Base-by-base conservation (phyloP, 2,329 filamentous ascomycete genomes). In the Neocatenulostroma microsporum region DNA sequence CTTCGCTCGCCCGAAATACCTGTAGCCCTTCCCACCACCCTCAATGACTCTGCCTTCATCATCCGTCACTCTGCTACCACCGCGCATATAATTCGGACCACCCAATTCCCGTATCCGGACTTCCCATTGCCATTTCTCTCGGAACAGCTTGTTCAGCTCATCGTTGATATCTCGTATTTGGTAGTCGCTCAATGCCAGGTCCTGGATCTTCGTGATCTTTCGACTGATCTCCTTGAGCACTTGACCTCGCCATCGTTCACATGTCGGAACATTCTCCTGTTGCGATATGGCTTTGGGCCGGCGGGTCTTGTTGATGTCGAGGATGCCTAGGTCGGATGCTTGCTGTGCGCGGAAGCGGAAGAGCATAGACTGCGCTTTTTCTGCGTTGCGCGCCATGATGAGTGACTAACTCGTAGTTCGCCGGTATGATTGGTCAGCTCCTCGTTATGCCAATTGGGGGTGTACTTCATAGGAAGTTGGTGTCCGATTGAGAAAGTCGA, bases 281-380 rank as follows among this genome's bases (percentile, higher is more conserved):
- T 86, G 79, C 30, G 86, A 93, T 62, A 96, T 95, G 47, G 82
- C 76, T 64, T 89, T 93, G 35, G 91, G 91, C 2, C 91, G 86
- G 9, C 88, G 84, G 7, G 86, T 82, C 44, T 88, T 84, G 41
- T 86, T 84, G 19, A 83, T 83, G 69, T 96, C 89, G 65, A 98
- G 84, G 63, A 96, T 95, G 57, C 89, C 89, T 31, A 95, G 76
- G 67, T 95, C 88, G 47, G 87, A 86, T 49, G 89, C 89, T 76
- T 96, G 91, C 54, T 89, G 84, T 58, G 94, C 91, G 62, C 91
- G 86, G 73, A 98, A 98, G 73, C 91, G 89, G 71, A 95, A 98
- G 64, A 98, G 89, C 89, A 98, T 98, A 31, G 88, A 95, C 72
- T 98, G 91, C 56, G 91, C 89, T 66, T 96, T 98, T 74, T 96